These are phyloP conservation scores for Cafeteria roenbergensis DNA, from an alignment of 108 stramenopile genomes.

Conservation along the genomic window DNA sequence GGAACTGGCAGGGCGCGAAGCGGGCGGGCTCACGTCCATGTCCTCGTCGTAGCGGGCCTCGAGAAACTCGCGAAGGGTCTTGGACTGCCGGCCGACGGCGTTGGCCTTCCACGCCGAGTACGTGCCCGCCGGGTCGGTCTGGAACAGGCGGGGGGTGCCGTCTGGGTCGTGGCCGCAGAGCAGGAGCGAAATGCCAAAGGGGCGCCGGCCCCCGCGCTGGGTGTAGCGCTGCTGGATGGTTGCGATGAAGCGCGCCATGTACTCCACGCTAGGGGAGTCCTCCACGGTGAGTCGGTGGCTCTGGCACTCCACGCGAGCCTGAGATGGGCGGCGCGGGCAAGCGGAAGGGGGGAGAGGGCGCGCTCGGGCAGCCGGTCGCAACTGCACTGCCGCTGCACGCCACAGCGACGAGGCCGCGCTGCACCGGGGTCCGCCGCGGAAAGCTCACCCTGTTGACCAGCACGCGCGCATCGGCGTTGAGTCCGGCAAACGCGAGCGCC, in stretches of 20 bases:
- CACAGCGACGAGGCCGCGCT: not conserved
- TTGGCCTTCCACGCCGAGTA: constrained; percentile 94
- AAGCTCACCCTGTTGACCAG: constrained; percentile 74
- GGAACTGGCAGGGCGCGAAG: too few relatives aligned
- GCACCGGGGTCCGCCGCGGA: too few relatives aligned
- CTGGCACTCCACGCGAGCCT: constrained; percentile 68
- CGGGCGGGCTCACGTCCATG: too few relatives aligned
- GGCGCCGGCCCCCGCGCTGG: constrained; percentile 94
- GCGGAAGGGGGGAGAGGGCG: constrained; percentile 7
- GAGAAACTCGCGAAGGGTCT: constrained; percentile 85
- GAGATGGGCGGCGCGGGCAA: not conserved
- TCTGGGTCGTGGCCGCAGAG: constrained; percentile 59
- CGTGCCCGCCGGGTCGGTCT: constrained; percentile 97
- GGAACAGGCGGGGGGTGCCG: constrained; percentile 63
- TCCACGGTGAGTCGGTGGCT: constrained; percentile 97
- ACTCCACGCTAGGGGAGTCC: constrained; percentile 90
- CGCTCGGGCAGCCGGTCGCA: not conserved
- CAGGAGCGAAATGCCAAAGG: constrained; percentile 88
- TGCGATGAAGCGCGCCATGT: constrained; percentile 88
- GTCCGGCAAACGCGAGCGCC: constrained; percentile 92
- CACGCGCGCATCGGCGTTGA: constrained; percentile 97
- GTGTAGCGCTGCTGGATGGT: constrained; percentile 95
- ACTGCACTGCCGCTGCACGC: not conserved
- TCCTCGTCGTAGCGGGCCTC: constrained; percentile 86
- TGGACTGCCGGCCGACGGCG: constrained; percentile 85